Evolutionary conservation across 2,329 filamentous ascomycete genomes (phyloP).

Genomic region (Botrytis pseudocinerea): DNA sequence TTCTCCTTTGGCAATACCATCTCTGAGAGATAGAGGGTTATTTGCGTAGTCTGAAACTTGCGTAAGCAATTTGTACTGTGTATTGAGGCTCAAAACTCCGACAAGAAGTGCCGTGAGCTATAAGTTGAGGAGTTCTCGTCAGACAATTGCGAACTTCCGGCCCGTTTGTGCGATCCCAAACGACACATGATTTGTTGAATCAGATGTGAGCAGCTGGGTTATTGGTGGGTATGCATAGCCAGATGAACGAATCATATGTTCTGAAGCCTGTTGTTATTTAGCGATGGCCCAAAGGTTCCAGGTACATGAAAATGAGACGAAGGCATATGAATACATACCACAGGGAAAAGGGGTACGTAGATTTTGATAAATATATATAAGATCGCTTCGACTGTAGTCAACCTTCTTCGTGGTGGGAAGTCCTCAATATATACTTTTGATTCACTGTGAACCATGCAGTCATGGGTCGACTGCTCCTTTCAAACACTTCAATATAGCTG

Average conservation of each 20-base stretch:
- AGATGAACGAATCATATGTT: conserved; percentile 32
- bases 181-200: conserved; percentile 28
- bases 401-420: conserved; percentile 25
- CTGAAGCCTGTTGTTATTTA: conserved; percentile 32
- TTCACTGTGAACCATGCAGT: conserved; percentile 21
- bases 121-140: conserved; percentile 11
- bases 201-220: conserved; percentile 19
- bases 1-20: neutral
- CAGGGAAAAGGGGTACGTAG: neutral
- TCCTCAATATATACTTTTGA: conserved; percentile 30
- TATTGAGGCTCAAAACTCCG: conserved; percentile 20
- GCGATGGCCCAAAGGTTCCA: conserved; percentile 33
- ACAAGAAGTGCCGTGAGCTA: neutral
- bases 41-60: neutral
- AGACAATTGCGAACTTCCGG: neutral
- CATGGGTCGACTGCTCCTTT: conserved; percentile 29
- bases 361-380: conserved; percentile 1
- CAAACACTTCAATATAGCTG: conserved; percentile 27
- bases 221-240: conserved; percentile 29
- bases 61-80: neutral
- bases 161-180: conserved; percentile 6
- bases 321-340: conserved; percentile 3
- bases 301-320: conserved; percentile 19
- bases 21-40: neutral
- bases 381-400: neutral